Evolutionary conservation across 352 stramenopile species (phyloP).

Genomic region (Phytophthora pinifolia): DNA sequence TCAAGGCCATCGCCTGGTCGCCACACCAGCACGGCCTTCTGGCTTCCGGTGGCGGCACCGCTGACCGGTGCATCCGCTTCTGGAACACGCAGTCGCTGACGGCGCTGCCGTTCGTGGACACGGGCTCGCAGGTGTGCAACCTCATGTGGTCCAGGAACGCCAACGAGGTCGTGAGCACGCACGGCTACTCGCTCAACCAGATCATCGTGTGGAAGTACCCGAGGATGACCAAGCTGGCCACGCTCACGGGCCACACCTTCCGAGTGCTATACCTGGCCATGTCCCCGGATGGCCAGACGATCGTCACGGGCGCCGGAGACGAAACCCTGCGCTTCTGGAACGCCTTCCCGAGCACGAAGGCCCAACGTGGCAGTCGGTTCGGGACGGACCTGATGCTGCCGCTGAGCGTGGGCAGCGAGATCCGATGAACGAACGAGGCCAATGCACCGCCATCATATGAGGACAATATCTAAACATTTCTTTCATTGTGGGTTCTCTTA

Average conservation of each 20-base stretch:
- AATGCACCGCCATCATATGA: constrained; percentile 11
- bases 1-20: constrained; percentile 98
- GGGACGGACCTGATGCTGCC: constrained; percentile 60
- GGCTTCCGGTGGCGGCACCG: constrained; percentile 94
- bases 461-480: constrained; percentile 37
- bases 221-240: constrained; percentile 96
- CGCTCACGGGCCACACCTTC: constrained; percentile 95
- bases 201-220: constrained; percentile 98
- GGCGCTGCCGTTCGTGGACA: constrained; percentile 93
- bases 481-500: constrained; percentile 26
- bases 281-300: constrained; percentile 96
- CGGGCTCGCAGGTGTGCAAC: constrained; percentile 97
- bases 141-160: constrained; percentile 97
- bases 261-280: constrained; percentile 97
- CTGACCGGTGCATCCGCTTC: constrained; percentile 97
- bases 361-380: constrained; percentile 47
- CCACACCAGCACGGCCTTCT: constrained; percentile 96
- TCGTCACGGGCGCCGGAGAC: constrained; percentile 97
- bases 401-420: constrained; percentile 54
- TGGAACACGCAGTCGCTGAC: constrained; percentile 95
- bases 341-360: constrained; percentile 91
- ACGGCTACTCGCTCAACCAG: constrained; percentile 98
- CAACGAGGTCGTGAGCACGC: constrained; percentile 98
- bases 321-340: constrained; percentile 98
- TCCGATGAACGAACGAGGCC: constrained; percentile 43